phyloP scores from a whole-genome alignment of 768 basidiomycete species.

The Megacollybia marginata region DNA sequence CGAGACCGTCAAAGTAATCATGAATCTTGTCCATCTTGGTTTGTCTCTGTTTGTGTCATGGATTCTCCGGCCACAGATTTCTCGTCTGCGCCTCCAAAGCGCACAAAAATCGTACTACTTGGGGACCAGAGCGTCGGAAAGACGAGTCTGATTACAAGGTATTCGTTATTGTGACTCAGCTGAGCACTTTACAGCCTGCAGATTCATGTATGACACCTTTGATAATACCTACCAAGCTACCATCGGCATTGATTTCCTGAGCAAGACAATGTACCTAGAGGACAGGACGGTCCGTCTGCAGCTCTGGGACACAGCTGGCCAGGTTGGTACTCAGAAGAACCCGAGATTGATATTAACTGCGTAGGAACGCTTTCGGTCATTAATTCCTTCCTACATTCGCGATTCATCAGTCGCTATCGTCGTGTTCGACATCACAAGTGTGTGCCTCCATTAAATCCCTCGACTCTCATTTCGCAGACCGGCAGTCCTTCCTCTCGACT shows the following conservation, averaged over 20 bases:
- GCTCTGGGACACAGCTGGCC: conserved; percentile 97
- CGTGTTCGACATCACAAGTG: conserved; percentile 98
- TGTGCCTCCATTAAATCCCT: conserved; percentile 20
- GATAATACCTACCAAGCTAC: conserved; percentile 99
- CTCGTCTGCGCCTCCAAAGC: conserved; percentile 84
- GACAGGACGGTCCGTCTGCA: conserved; percentile 97
- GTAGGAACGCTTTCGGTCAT: conserved; percentile 92
- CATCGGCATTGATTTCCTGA: conserved; percentile 98
- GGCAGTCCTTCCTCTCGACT: conserved; percentile 96
- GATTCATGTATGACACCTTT: conserved; percentile 99
- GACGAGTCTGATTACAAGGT: conserved; percentile 97
- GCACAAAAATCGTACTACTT: conserved; percentile 92
- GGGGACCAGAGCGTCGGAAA: conserved; percentile 99
- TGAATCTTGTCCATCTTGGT: conserved; percentile 59
- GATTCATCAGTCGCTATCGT: conserved; percentile 99
- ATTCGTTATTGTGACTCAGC: conserved; percentile 15
- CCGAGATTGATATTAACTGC: not conserved
- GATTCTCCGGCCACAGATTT: conserved; percentile 63
- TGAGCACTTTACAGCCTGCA: conserved; percentile 18
- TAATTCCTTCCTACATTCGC: conserved; percentile 98
- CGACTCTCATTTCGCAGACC: conserved; percentile 44
- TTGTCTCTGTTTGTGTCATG: too few species aligned
- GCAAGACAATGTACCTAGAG: conserved; percentile 99
- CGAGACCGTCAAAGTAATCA: conserved; percentile 59
- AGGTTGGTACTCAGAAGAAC: conserved; percentile 38